Evolutionary conservation across 805 yeast species (phyloP).

Genomic region (Lachancea sp.): DNA sequence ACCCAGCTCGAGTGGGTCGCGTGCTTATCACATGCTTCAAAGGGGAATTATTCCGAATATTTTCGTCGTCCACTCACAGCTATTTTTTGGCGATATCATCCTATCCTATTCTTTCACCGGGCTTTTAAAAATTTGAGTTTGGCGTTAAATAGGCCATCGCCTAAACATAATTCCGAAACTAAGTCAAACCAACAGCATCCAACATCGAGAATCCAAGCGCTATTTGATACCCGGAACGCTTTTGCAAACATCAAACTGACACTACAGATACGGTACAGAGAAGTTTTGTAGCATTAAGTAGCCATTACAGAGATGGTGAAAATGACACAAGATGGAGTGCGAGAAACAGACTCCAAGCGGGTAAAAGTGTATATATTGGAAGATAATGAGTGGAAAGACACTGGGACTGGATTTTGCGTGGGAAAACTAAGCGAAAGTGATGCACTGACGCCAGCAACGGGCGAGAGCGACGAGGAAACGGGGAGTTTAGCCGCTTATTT

Average conservation of each 20-base stretch:
- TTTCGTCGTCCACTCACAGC: background rate
- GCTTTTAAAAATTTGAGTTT: background rate
- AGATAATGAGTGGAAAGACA: slow-evolving; percentile 82
- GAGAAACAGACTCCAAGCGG: slow-evolving; percentile 49
- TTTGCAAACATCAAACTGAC: background rate
- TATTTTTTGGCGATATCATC: no score
- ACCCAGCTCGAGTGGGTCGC: no score
- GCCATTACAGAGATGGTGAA: slow-evolving; percentile 1
- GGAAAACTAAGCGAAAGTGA: slow-evolving; percentile 45
- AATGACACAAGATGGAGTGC: slow-evolving; percentile 8
- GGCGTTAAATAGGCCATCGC: slow-evolving; percentile 3
- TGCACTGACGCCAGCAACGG: background rate
- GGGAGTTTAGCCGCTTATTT: slow-evolving; percentile 44
- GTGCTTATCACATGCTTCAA: no score
- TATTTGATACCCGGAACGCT: background rate
- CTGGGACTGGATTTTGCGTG: slow-evolving; percentile 85
- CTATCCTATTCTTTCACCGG: no score
- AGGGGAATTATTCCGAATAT: background rate
- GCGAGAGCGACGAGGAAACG: slow-evolving; percentile 19
- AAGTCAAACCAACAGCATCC: background rate
- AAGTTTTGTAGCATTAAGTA: background rate
- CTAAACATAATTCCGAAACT: background rate
- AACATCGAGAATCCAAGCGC: background rate
- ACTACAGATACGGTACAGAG: background rate
- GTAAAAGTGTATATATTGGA: slow-evolving; percentile 86